phyloP scores from a whole-genome alignment of 2,329 filamentous ascomycete genomes.

The Penicillium occitanis region DNA sequence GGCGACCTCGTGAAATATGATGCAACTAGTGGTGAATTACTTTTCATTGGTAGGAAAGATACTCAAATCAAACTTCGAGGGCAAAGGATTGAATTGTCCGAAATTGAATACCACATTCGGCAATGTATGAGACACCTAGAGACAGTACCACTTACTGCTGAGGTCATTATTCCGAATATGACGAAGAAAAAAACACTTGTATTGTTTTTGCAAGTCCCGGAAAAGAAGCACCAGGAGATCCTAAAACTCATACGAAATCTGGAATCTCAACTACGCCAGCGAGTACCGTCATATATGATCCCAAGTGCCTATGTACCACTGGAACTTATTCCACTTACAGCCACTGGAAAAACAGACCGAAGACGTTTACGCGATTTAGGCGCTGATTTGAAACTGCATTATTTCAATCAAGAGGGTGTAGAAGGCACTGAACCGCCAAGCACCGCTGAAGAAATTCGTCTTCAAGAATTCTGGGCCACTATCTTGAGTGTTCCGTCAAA shows the following conservation, averaged over 20 bases:
- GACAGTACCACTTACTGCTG: not conserved
- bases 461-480: constrained; percentile 8
- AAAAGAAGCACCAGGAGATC: not conserved
- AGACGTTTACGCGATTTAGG: not conserved
- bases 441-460: not conserved
- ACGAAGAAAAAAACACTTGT: not conserved
- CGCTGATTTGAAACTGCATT: not conserved
- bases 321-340: constrained; percentile 5
- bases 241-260: not conserved
- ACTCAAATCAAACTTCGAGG: constrained; percentile 45
- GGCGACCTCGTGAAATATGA: constrained; percentile 36
- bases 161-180: not conserved
- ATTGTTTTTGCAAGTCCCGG: not conserved
- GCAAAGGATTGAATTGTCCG: constrained; percentile 44
- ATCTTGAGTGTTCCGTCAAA: not conserved
- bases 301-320: constrained; percentile 23
- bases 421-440: not conserved
- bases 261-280: not conserved
- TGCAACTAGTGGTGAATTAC: constrained; percentile 34
- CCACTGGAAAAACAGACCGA: constrained; percentile 15
- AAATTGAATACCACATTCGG: constrained; percentile 38
- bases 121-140: constrained; percentile 35
- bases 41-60: constrained; percentile 36
- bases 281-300: constrained; percentile 28
- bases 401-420: constrained; percentile 4